These are phyloP conservation scores for Aspergillus oerlinghausenensis DNA, from an alignment of 2,329 filamentous ascomycete species.

Conservation along the genomic window DNA sequence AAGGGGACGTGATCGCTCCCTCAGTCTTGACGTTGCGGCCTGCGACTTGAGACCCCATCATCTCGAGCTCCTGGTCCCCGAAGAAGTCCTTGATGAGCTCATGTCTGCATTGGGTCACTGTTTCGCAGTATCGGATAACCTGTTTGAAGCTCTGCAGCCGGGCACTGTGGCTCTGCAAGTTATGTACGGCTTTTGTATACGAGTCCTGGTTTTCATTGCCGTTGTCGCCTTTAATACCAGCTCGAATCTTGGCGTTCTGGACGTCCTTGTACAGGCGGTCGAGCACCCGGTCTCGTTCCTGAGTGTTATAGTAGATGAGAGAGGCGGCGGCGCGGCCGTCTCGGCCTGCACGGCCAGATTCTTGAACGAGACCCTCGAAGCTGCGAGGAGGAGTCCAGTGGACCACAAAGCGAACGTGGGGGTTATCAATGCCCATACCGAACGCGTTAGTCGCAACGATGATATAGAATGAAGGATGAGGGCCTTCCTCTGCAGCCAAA, in stretches of 20 bases:
- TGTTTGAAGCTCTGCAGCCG: constrained; percentile 61
- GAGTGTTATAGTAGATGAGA: constrained; percentile 84
- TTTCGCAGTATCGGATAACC: constrained; percentile 78
- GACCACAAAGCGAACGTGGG: constrained; percentile 88
- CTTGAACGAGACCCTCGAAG: constrained; percentile 95
- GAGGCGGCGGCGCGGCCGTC: constrained; percentile 84
- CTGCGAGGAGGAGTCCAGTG: constrained; percentile 93
- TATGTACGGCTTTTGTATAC: constrained; percentile 30
- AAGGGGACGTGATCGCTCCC: constrained; percentile 42
- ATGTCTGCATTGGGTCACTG: constrained; percentile 68
- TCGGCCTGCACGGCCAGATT: constrained; percentile 84
- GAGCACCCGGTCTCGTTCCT: constrained; percentile 73
- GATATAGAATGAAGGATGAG: constrained; percentile 70
- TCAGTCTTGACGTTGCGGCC: not conserved
- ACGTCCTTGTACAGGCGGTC: constrained; percentile 46
- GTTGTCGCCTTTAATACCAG: constrained; percentile 39
- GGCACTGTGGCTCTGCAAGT: constrained; percentile 34
- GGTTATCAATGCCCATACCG: constrained; percentile 96
- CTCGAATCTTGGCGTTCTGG: constrained; percentile 31
- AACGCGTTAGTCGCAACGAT: constrained; percentile 95
- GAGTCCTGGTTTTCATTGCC: constrained; percentile 1
- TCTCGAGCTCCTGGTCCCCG: constrained; percentile 52
- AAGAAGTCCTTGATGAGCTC: constrained; percentile 71
- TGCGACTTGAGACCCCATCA: constrained; percentile 25
- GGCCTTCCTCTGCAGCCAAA: constrained; percentile 11